Conservation (phyloP, 495 filamentous ascomycete genomes). For the Xylaria palmicola region DNA sequence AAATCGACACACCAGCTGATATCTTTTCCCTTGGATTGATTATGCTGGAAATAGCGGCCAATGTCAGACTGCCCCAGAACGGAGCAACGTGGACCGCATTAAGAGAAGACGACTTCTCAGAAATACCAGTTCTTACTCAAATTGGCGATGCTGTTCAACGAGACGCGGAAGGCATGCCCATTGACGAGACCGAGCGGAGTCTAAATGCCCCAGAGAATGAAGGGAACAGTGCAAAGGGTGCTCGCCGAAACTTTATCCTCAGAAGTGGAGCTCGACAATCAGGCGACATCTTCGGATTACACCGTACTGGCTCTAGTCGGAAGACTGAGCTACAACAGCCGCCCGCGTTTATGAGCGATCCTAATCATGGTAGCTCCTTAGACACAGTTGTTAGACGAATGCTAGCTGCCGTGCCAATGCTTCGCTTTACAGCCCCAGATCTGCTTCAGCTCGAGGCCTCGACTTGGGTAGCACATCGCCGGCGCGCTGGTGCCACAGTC, state of each 20-base stretch:
- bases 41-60: slow-evolving; percentile 89
- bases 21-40: slow-evolving; percentile 92
- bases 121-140: slow-evolving; percentile 80
- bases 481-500: slow-evolving; percentile 81
- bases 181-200: slow-evolving; percentile 40
- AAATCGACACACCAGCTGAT: slow-evolving; percentile 86
- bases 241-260: slow-evolving; percentile 23
- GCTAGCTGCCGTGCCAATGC: slow-evolving; percentile 71
- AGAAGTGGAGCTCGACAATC: slow-evolving; percentile 26
- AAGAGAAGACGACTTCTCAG: slow-evolving; percentile 80
- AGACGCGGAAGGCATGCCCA: slow-evolving; percentile 68
- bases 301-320: slow-evolving; percentile 37
- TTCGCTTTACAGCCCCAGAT: slow-evolving; percentile 72
- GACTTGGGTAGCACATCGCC: slow-evolving; percentile 70
- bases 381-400: slow-evolving; percentile 87
- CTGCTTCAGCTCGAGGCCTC: slow-evolving; percentile 67
- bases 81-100: slow-evolving; percentile 85
- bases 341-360: slow-evolving; percentile 82
- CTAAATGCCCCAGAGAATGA: slow-evolving; percentile 32
- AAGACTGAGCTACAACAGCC: slow-evolving; percentile 70
- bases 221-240: slow-evolving; percentile 19
- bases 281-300: slow-evolving; percentile 47
- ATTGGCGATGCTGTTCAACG: slow-evolving; percentile 67
- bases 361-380: slow-evolving; percentile 64
- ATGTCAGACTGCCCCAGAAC: slow-evolving; percentile 88